Conservation (phyloP, 495 filamentous ascomycete genomes). For the Rusavskia elegans region DNA sequence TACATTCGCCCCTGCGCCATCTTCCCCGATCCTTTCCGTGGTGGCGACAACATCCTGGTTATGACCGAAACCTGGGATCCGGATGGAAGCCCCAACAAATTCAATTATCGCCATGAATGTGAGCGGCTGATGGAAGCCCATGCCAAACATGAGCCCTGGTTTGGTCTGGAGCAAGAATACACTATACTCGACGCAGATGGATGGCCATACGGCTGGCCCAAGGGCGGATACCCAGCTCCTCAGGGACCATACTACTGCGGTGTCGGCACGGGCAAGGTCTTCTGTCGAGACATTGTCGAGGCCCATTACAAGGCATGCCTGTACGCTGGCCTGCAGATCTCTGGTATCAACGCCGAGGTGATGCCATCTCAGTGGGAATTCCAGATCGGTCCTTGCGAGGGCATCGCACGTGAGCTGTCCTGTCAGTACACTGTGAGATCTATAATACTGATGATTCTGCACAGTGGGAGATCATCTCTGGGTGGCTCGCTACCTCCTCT, state of each 20-base stretch:
- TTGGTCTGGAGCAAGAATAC: slow-evolving; percentile 97
- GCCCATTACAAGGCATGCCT: slow-evolving; percentile 97
- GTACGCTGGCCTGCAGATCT: slow-evolving; percentile 83
- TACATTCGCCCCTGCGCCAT: slow-evolving; percentile 84
- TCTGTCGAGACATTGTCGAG: slow-evolving; percentile 96
- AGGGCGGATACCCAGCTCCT: slow-evolving; percentile 86
- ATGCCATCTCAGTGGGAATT: slow-evolving; percentile 99
- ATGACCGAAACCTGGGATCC: slow-evolving; percentile 91
- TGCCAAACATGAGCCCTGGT: slow-evolving; percentile 77
- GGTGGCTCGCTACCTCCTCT: slow-evolving; percentile 90
- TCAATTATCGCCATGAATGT: slow-evolving; percentile 88
- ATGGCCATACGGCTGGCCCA: slow-evolving; percentile 91
- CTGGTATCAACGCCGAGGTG: slow-evolving; percentile 97
- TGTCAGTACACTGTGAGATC: slow-evolving; percentile 5
- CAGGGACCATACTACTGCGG: slow-evolving; percentile 99
- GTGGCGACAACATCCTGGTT: slow-evolving; percentile 74
- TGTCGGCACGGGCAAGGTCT: slow-evolving; percentile 93
- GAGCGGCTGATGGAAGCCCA: slow-evolving; percentile 79
- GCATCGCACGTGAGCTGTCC: slow-evolving; percentile 56
- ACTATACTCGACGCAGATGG: slow-evolving; percentile 76
- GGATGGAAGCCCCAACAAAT: slow-evolving; percentile 96
- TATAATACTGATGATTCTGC: slow-evolving; percentile 8
- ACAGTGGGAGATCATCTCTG: slow-evolving; percentile 93
- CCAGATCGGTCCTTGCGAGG: slow-evolving; percentile 89
- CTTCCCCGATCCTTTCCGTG: slow-evolving; percentile 88